Conservation (phyloP, 192 early-diverging fungal species). For the Diversispora epigaea region DNA sequence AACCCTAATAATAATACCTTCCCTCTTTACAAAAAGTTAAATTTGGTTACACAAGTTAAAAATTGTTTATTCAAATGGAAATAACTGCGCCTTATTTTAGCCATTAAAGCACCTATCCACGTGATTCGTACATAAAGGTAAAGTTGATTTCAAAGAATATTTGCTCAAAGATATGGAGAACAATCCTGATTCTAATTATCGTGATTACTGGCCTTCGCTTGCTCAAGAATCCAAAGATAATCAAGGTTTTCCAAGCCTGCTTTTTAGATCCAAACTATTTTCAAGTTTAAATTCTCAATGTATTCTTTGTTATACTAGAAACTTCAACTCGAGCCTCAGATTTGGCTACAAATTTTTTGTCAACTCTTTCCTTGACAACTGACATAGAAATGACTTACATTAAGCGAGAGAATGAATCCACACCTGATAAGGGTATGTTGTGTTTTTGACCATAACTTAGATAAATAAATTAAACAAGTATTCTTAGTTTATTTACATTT, state of each 20-base stretch:
- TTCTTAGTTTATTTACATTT: background rate
- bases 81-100: no score
- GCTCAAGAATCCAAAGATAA: background rate
- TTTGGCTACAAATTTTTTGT: constrained; percentile 20
- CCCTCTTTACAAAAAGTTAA: no score
- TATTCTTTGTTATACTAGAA: background rate
- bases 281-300: background rate
- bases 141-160: no score
- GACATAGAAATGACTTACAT: background rate
- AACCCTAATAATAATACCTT: no score
- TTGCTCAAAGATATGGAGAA: no score
- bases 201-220: no score
- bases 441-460: background rate
- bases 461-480: background rate
- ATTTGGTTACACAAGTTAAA: no score
- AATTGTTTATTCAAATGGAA: no score
- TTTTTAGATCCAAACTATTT: background rate
- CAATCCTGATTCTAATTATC: no score
- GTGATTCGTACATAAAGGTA: no score
- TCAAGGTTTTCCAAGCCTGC: background rate
- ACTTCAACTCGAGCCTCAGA: constrained; percentile 4
- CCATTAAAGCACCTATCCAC: no score
- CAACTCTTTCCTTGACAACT: background rate
- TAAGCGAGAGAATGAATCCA: background rate
- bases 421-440: constrained; percentile 3